These are phyloP conservation scores for Austropuccinia psidii DNA, from an alignment of 1,284 basidiomycete genomes.

Conservation along the genomic window DNA sequence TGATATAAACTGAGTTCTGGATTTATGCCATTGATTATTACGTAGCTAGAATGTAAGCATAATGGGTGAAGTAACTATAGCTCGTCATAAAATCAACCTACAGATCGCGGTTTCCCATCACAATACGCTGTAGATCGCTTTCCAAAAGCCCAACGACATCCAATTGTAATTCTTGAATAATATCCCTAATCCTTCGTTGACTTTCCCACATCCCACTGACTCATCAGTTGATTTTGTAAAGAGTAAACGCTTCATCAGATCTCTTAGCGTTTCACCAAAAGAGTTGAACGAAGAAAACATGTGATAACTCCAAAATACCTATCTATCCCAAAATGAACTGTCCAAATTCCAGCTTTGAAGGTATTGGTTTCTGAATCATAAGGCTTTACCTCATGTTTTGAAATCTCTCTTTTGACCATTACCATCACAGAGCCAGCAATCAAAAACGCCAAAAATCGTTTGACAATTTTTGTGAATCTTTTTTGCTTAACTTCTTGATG, in stretches of 20 bases:
- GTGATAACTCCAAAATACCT: slow-evolving; percentile 13
- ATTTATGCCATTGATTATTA: slow-evolving; percentile 30
- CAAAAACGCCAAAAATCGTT: slow-evolving; percentile 9
- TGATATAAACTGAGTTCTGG: slow-evolving; percentile 63
- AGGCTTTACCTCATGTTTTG: slow-evolving; percentile 54
- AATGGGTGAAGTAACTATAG: not conserved
- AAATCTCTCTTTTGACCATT: slow-evolving; percentile 55
- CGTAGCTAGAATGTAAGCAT: not conserved
- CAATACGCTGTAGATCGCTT: slow-evolving; percentile 72
- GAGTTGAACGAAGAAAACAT: too few species aligned
- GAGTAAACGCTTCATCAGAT: too few species aligned
- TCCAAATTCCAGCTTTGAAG: slow-evolving; percentile 85
- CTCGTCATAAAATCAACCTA: slow-evolving; percentile 48
- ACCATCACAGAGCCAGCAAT: slow-evolving; percentile 51
- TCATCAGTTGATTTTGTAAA: not conserved
- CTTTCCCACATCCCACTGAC: slow-evolving; percentile 74
- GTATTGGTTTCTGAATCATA: slow-evolving; percentile 62
- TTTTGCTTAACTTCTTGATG: not conserved
- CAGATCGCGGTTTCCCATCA: slow-evolving; percentile 84
- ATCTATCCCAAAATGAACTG: slow-evolving; percentile 62
- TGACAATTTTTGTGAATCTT: not conserved
- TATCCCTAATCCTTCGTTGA: slow-evolving; percentile 65
- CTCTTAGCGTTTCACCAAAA: too few species aligned
- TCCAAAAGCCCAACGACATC: slow-evolving; percentile 59
- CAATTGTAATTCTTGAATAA: slow-evolving; percentile 53